Base-by-base conservation (phyloP, 352 stramenopile genomes). In the Phytopythium chamaehyphon region DNA sequence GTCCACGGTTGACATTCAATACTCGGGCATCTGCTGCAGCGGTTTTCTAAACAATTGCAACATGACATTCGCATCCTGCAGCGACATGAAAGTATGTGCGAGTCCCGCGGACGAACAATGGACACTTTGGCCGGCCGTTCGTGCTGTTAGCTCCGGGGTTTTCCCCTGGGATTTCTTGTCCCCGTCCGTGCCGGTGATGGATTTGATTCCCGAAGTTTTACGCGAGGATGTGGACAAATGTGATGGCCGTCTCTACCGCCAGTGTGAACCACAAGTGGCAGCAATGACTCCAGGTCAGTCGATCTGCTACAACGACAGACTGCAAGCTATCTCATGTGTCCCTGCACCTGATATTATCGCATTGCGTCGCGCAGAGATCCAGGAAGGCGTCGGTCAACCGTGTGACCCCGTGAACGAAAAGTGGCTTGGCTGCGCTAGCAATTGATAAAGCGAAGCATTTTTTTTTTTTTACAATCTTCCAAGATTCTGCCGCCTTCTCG, bases 391-490 rank as follows among this genome's bases (percentile, higher is more conserved):
- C 12, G 66, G 62, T 1, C 31, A 23, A 9, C 16, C 18, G 12
- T 73, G 67, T 26, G 57, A 71, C 24, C 40, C 45, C 0, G 14
- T 19, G 3, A 50, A 54, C 2, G 63, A 76, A 28, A 54, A 57
- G 2, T 73, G 63, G 59, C 57, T 73, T 9, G 62, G 63, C 0
- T 76, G 63, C 26, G 16, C 19, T n/a, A n/a, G n/a, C n/a, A n/a
- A n/a, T n/a, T n/a, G n/a, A n/a, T n/a, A n/a, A n/a, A n/a, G n/a
- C n/a, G n/a, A n/a, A n/a, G n/a, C n/a, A n/a, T n/a, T n/a, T n/a
- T n/a, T n/a, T n/a, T n/a, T n/a, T n/a, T n/a, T n/a, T n/a, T n/a
- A n/a, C n/a, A n/a, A n/a, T n/a, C n/a, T n/a, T n/a, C n/a, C n/a
- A n/a, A n/a, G n/a, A n/a, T n/a, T n/a, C n/a, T n/a, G n/a, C n/a